A percentile compares a stretch with the other conserved stretches of the same genome.
These are phyloP conservation scores for Colletotrichum brevisporum DNA, from an alignment of 2,329 filamentous ascomycete species.

Conservation along the genomic window DNA sequence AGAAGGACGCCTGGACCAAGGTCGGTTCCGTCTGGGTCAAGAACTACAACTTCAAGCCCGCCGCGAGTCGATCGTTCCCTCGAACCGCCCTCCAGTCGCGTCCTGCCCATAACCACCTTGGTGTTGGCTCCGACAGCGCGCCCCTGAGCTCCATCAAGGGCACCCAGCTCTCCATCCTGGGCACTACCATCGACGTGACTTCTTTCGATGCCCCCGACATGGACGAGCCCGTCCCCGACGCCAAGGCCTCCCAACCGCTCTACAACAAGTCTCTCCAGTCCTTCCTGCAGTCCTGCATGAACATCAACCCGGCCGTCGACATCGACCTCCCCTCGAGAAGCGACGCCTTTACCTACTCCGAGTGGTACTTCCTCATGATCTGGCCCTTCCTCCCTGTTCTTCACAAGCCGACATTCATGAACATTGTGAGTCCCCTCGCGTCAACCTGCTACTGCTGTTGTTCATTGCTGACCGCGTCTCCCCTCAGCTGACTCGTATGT, in stretches of 20 bases:
- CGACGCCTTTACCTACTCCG: slow-evolving; percentile 77
- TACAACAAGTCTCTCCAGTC: slow-evolving; percentile 82
- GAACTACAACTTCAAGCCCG: slow-evolving; percentile 45
- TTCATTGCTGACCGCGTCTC: slow-evolving; percentile 5
- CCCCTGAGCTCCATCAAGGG: slow-evolving; percentile 82
- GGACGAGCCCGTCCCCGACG: slow-evolving; percentile 69
- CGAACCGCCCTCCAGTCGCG: slow-evolving; percentile 56
- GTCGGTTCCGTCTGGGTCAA: slow-evolving; percentile 53
- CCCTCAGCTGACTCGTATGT: slow-evolving; percentile 72
- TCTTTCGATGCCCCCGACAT: slow-evolving; percentile 78
- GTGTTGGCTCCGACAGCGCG: slow-evolving; percentile 73
- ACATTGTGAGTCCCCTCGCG: slow-evolving; percentile 65
- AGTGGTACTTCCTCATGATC: slow-evolving; percentile 82
- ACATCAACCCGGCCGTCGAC: slow-evolving; percentile 69
- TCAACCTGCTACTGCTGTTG: neutral
- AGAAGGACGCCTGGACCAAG: slow-evolving; percentile 50
- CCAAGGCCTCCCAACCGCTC: slow-evolving; percentile 58
- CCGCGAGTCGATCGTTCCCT: slow-evolving; percentile 47
- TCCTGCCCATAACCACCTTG: slow-evolving; percentile 75
- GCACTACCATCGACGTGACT: slow-evolving; percentile 83
- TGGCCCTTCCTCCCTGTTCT: slow-evolving; percentile 81
- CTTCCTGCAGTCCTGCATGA: slow-evolving; percentile 76
- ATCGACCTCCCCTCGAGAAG: slow-evolving; percentile 74
- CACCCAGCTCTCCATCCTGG: slow-evolving; percentile 82
- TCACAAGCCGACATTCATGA: slow-evolving; percentile 82